A percentile compares a stretch with the other conserved stretches of the same genome.
These are phyloP conservation scores for Globomyces sp. DNA, from an alignment of 371 early-diverging fungal species.

Conservation along the genomic window DNA sequence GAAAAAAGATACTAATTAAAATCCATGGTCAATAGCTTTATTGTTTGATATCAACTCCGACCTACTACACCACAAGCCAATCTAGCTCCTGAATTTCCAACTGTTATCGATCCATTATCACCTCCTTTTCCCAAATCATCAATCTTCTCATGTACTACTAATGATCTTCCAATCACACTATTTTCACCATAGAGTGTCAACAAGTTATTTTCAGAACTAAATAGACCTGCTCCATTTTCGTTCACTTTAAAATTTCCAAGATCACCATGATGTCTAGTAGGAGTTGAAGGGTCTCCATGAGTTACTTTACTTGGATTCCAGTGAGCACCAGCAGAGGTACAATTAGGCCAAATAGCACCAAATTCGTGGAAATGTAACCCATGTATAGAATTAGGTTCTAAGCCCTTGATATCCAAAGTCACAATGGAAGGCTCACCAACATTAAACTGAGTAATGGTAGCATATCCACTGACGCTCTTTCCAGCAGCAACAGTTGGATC, in stretches of 20 bases:
- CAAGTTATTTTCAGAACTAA: conserved; percentile 12
- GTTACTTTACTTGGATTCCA: conserved; percentile 29
- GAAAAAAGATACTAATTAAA: no score
- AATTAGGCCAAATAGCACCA: conserved; percentile 16
- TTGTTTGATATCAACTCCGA: no score
- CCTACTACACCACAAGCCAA: conserved; percentile 23
- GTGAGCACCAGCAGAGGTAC: conserved; percentile 18
- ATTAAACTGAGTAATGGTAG: no score
- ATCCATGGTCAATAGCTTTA: no score
- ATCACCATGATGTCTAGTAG: conserved; percentile 23
- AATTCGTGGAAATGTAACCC: conserved; percentile 28
- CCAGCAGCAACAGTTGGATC: no score
- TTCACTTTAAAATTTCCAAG: conserved; percentile 15
- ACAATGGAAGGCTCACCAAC: no score
- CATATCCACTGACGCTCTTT: no score
- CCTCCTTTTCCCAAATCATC: conserved; percentile 23
- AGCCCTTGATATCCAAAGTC: not conserved
- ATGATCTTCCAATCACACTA: conserved; percentile 21
- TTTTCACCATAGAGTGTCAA: conserved; percentile 5
- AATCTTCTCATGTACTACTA: conserved; percentile 25
- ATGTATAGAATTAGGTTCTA: conserved; percentile 19
- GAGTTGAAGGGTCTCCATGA: conserved; percentile 16
- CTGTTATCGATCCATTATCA: conserved; percentile 16
- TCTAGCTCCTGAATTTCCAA: conserved; percentile 30
- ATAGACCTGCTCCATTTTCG: conserved; percentile 16